Conservation (phyloP, 1,139 yeast species). For the Hyphopichia pseudoburtonii region DNA sequence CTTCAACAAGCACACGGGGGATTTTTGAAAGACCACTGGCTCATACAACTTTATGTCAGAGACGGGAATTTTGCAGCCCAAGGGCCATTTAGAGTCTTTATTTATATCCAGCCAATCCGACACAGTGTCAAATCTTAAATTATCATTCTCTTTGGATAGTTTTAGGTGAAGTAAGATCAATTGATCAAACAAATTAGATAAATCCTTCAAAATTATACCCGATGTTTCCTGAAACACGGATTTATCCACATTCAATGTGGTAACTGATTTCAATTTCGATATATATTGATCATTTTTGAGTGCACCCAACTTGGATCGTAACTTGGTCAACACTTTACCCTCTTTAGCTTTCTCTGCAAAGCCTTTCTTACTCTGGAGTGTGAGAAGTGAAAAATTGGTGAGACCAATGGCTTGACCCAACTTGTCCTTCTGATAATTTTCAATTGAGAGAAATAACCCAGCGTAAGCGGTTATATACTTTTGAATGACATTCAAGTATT, state of each 20-base stretch:
- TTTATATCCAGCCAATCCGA: constrained; percentile 38
- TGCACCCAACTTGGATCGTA: constrained; percentile 26
- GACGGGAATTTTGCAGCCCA: constrained; percentile 41
- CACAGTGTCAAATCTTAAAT: constrained; percentile 38
- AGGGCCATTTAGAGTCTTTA: constrained; percentile 47
- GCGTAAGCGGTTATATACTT: constrained; percentile 43
- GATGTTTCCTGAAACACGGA: constrained; percentile 36
- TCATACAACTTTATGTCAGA: constrained; percentile 8
- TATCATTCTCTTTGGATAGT: constrained; percentile 44
- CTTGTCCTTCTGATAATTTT: constrained; percentile 39
- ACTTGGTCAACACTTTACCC: constrained; percentile 15
- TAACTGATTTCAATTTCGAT: constrained; percentile 33
- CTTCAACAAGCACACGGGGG: neutral
- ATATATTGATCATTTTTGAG: constrained; percentile 33
- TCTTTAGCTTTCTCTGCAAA: constrained; percentile 13
- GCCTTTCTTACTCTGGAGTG: constrained; percentile 36
- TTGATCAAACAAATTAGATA: constrained; percentile 39
- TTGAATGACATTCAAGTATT: constrained; percentile 31
- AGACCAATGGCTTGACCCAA: constrained; percentile 47
- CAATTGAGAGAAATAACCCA: constrained; percentile 43
- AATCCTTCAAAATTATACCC: constrained; percentile 39
- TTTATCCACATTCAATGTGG: constrained; percentile 36
- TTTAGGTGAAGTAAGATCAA: constrained; percentile 38
- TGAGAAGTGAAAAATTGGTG: constrained; percentile 37
- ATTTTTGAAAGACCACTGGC: constrained; percentile 1